Evolutionary conservation across 176 grass and related monocot species (phyloP).

Genomic region (Pontederia paniculata): DNA sequence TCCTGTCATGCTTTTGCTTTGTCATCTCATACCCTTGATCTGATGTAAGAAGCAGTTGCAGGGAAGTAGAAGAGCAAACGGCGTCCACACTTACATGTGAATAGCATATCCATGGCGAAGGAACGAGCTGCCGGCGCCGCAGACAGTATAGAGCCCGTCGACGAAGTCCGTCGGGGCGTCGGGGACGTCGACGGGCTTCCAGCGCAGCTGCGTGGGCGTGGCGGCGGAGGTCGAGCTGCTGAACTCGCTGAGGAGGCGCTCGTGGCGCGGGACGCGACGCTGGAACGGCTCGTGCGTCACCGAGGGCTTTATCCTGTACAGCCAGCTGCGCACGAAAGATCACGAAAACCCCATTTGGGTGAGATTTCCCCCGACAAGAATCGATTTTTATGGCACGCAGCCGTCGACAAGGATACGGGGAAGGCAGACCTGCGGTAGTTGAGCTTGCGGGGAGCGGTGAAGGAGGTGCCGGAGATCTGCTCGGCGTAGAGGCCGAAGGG

Average conservation of each 20-base stretch:
- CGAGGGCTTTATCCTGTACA: slow-evolving; percentile 94
- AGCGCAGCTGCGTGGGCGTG: slow-evolving; percentile 82
- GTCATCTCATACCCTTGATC: no score
- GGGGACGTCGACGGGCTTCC: slow-evolving; percentile 53
- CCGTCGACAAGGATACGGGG: no score
- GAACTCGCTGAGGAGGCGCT: slow-evolving; percentile 59
- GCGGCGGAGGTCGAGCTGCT: slow-evolving; percentile 44
- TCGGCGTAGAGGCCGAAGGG: slow-evolving; percentile 89
- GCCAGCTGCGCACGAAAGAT: no score
- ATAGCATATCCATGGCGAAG: slow-evolving; percentile 76
- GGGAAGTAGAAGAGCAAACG: no score
- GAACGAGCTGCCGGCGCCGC: slow-evolving; percentile 77
- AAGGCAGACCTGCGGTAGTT: slow-evolving; percentile 46
- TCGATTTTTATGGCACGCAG: background rate
- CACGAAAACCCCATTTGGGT: background rate
- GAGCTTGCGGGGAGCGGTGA: slow-evolving; percentile 62
- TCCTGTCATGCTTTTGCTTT: no score
- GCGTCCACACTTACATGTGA: slow-evolving; percentile 46
- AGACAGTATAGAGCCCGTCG: slow-evolving; percentile 76
- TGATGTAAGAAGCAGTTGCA: no score
- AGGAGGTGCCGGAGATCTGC: slow-evolving; percentile 95
- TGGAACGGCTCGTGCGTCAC: slow-evolving; percentile 94
- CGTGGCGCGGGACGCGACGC: slow-evolving; percentile 41
- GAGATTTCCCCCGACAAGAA: no score
- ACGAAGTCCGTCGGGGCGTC: slow-evolving; percentile 40